phyloP scores from a whole-genome alignment of 2,329 filamentous ascomycete genomes.

The Ophiocordyceps camponoti-saundersi region DNA sequence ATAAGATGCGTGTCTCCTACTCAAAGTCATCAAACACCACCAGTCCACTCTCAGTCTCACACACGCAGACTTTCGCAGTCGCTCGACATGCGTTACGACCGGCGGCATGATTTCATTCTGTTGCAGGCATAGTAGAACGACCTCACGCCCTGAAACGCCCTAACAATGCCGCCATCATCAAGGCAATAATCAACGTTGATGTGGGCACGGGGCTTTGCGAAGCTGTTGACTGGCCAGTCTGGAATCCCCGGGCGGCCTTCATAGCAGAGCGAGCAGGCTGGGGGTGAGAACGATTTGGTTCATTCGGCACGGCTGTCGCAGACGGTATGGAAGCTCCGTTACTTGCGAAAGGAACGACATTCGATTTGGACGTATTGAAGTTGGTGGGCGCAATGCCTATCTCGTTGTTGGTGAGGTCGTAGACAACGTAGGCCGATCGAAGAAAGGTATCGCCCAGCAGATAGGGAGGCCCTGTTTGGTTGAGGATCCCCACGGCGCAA shows the following conservation, averaged over 20 bases:
- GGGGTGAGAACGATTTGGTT: conserved; percentile 17
- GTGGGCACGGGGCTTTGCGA: neutral
- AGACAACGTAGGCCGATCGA: conserved; percentile 42
- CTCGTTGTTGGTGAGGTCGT: conserved; percentile 40
- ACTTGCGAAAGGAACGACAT: conserved; percentile 32
- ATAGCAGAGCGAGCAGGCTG: conserved; percentile 6
- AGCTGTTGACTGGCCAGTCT: conserved; percentile 2
- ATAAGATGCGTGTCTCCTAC: too few relatives aligned
- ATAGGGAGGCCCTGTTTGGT: conserved; percentile 22
- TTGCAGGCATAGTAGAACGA: too few relatives aligned
- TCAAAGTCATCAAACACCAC: too few relatives aligned
- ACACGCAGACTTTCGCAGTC: too few relatives aligned
- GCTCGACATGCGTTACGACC: too few relatives aligned
- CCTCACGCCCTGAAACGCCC: too few relatives aligned
- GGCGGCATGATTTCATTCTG: too few relatives aligned
- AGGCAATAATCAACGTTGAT: neutral
- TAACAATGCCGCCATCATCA: neutral
- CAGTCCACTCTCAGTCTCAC: too few relatives aligned
- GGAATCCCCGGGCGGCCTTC: conserved; percentile 16
- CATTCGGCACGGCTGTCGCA: conserved; percentile 22
- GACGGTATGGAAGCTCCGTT: conserved; percentile 31
- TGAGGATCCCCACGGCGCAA: conserved; percentile 41
- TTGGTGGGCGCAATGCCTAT: conserved; percentile 36
- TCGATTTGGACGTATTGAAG: conserved; percentile 33
- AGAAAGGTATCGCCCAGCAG: conserved; percentile 42